Evolutionary conservation across 371 early-diverging fungal genomes (phyloP), one percentile per base, ranked within the genome.

Genomic region (Mucor velutinosus): DNA sequence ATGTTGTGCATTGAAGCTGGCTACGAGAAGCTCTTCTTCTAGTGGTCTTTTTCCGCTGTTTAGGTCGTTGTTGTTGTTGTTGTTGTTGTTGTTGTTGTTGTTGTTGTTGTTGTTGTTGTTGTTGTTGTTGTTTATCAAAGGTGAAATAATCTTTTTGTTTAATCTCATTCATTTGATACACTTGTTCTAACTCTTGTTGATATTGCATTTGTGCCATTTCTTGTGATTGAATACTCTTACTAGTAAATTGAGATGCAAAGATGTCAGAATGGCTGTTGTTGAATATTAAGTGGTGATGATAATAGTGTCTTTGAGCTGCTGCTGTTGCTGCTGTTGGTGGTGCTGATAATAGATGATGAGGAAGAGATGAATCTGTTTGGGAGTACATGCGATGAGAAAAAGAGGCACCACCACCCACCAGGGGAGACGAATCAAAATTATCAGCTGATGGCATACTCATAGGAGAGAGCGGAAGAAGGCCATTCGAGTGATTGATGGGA

Each of bases 1-100:
- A 65, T 11, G 49, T 65, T 23, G 65, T 49, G 14, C 65, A 65
- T 49, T 58, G 58, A 15, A 65, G 43, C 11, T 58, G 58, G 10
- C 49, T 49, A 29, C 59, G 59, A 7, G 29, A 23, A 8, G 51
- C 58, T 59, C 65, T 59, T 49, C 37, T 47, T 47, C 58, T 37
- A 5, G 55, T 27, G 14, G 27, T 63, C 33, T 49, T 53, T 39
- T 55, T 63, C 1, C 41, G 29, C 19, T 29, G 30, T 29, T 33
- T n/a, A 7, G 33, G 57, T 2, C 19, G 32, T 33, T 57, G 57
- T 14, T 32, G 7, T 29, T 27, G 56, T 57, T 57, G 32, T 57
- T 57, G 57, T 32, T 57, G n/a, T 2, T 33, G 32, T 33, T 57
- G 57, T 14, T 32, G 7, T 29, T 27, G 56, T 57, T 57, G 32